A percentile compares a stretch with the other conserved stretches of the same genome.
phyloP scores from a whole-genome alignment of 371 early-diverging fungal genomes.

The Choanephora cucurbitarum region DNA sequence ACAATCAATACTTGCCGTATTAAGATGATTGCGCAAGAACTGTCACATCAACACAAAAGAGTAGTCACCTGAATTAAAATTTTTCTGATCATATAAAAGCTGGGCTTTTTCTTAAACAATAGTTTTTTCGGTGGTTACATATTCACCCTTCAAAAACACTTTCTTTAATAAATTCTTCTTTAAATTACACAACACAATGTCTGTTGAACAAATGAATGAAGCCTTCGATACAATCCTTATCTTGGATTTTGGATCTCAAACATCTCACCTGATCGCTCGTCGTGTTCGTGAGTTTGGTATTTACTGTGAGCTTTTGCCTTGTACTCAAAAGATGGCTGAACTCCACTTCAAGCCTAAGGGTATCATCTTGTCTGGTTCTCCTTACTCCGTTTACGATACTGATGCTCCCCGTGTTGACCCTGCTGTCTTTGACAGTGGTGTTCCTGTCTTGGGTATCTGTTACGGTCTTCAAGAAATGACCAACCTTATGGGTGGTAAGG shows the following conservation, averaged over 20 bases:
- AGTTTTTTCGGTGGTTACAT: slow-evolving; percentile 21
- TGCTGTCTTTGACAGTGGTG: slow-evolving; percentile 84
- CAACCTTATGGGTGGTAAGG: slow-evolving; percentile 84
- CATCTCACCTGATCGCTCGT: slow-evolving; percentile 96
- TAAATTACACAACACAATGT: slow-evolving; percentile 12
- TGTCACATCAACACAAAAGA: neutral
- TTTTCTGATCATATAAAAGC: neutral
- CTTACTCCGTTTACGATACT: slow-evolving; percentile 93
- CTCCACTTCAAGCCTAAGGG: slow-evolving; percentile 95
- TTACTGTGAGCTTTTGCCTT: slow-evolving; percentile 96
- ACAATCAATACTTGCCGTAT: too few relatives aligned
- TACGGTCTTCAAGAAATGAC: slow-evolving; percentile 97
- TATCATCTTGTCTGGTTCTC: slow-evolving; percentile 94
- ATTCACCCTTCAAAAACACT: slow-evolving; percentile 17
- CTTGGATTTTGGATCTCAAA: slow-evolving; percentile 98
- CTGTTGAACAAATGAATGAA: slow-evolving; percentile 59
- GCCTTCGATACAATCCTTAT: slow-evolving; percentile 96
- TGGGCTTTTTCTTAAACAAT: neutral
- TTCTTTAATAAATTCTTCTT: slow-evolving; percentile 14
- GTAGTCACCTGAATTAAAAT: neutral
- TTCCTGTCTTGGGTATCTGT: slow-evolving; percentile 96
- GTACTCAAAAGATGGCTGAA: slow-evolving; percentile 93
- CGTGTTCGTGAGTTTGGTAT: slow-evolving; percentile 96
- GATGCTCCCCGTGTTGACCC: slow-evolving; percentile 96
- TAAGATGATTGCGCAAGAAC: too few relatives aligned